Evolutionary conservation across 305 asterid genomes (phyloP).

Genomic region (Fraxinus dipetala): DNA sequence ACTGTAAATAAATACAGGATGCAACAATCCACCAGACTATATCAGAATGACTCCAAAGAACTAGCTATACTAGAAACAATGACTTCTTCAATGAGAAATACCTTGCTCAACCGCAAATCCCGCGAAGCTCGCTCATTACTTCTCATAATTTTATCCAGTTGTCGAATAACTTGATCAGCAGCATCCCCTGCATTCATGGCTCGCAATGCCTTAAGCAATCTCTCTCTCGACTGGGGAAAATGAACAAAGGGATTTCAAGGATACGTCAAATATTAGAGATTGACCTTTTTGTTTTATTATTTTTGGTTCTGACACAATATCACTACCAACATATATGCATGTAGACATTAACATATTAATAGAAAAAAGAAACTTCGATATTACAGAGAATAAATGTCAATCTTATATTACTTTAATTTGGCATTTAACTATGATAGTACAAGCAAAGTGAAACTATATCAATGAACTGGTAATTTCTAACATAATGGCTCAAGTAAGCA

Average conservation of each 20-base stretch:
- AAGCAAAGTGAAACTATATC: not conserved
- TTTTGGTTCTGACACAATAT: not conserved
- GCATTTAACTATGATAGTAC: not conserved
- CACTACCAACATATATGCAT: not conserved
- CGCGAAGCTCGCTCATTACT: slow-evolving; percentile 77
- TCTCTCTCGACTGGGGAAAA: slow-evolving; percentile 73
- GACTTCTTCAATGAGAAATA: slow-evolving; percentile 30
- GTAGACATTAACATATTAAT: not conserved
- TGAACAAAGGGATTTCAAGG: not conserved
- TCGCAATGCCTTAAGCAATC: slow-evolving; percentile 75
- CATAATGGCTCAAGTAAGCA: slow-evolving; percentile 1
- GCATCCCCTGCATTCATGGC: slow-evolving; percentile 98
- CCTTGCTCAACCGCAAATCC: slow-evolving; percentile 76
- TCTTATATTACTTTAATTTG: not conserved
- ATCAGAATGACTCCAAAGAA: slow-evolving; percentile 19
- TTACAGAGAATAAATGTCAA: not conserved
- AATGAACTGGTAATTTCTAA: not conserved
- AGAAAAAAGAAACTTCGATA: not conserved
- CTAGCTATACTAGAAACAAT: not conserved
- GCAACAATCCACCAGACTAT: slow-evolving; percentile 8
- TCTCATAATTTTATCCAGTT: slow-evolving; percentile 81
- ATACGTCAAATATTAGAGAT: not conserved
- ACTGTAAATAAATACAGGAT: slow-evolving; percentile 6
- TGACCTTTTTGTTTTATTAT: not conserved
- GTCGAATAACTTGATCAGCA: slow-evolving; percentile 91